phyloP scores from a whole-genome alignment of 2,329 filamentous ascomycete genomes.

The Pseudogymnoascus sp. region DNA sequence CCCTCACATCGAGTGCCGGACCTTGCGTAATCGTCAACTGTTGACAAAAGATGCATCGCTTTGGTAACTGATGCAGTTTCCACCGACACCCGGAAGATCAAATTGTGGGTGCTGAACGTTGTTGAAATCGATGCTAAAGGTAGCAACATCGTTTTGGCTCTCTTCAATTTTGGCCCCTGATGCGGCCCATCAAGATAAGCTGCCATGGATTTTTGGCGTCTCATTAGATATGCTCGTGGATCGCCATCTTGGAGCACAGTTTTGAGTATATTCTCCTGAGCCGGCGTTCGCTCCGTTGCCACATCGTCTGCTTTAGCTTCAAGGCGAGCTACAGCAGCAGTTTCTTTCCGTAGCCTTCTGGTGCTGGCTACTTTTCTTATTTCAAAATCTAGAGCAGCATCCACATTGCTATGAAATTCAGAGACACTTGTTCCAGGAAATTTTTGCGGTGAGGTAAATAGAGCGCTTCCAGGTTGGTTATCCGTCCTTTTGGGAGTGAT shows the following conservation, averaged over 20 bases:
- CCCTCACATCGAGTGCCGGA: conserved; percentile 17
- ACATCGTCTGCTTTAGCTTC: neutral
- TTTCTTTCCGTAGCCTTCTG: conserved; percentile 23
- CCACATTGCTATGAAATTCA: conserved; percentile 18
- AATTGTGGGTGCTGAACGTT: conserved; percentile 17
- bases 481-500: conserved; percentile 16
- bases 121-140: conserved; percentile 25
- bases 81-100: conserved; percentile 17
- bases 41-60: conserved; percentile 2
- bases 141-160: conserved; percentile 23
- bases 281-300: neutral
- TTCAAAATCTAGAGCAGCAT: conserved; percentile 30
- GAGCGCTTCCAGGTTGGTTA: neutral
- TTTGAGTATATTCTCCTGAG: neutral
- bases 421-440: neutral
- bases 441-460: neutral
- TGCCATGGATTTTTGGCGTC: conserved; percentile 21
- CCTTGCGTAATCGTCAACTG: conserved; percentile 20
- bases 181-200: conserved; percentile 12
- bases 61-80: conserved; percentile 13
- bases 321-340: neutral
- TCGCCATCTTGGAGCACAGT: conserved; percentile 23
- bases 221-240: conserved; percentile 28
- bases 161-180: conserved; percentile 16
- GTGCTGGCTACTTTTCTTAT: conserved; percentile 26